These are phyloP conservation scores for Leccinum ochraceum DNA, from an alignment of 768 basidiomycete species.

Conservation along the genomic window DNA sequence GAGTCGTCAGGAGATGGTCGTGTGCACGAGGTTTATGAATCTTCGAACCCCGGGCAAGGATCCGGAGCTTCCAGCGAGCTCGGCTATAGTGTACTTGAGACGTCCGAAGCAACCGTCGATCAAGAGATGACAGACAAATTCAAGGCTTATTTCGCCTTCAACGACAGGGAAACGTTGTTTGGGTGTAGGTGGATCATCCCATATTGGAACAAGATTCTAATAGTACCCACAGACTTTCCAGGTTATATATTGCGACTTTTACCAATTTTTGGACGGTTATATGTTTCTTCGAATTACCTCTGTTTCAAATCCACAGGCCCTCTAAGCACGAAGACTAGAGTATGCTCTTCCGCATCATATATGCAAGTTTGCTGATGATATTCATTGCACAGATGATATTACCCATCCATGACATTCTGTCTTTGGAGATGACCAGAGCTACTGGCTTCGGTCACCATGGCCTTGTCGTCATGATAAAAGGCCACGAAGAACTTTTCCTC, in stretches of 20 bases:
- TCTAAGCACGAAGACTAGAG: slow-evolving; percentile 78
- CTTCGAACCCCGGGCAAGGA: slow-evolving; percentile 17
- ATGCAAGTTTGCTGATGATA: slow-evolving; percentile 7
- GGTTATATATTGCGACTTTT: slow-evolving; percentile 88
- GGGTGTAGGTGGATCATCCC: slow-evolving; percentile 65
- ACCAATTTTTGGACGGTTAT: slow-evolving; percentile 87
- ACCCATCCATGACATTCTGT: slow-evolving; percentile 85
- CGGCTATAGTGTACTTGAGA: slow-evolving; percentile 82
- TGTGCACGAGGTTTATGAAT: slow-evolving; percentile 59
- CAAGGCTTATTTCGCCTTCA: slow-evolving; percentile 77
- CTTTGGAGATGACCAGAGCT: slow-evolving; percentile 81
- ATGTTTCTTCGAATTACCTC: slow-evolving; percentile 89
- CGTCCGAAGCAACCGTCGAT: slow-evolving; percentile 63
- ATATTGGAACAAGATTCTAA: slow-evolving; percentile 8
- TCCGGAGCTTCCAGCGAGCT: slow-evolving; percentile 51
- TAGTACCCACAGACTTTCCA: slow-evolving; percentile 69
- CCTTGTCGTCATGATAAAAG: slow-evolving; percentile 86
- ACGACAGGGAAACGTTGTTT: slow-evolving; percentile 82
- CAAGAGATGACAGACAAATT: slow-evolving; percentile 74
- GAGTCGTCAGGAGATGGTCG: slow-evolving; percentile 33
- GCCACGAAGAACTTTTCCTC: slow-evolving; percentile 97
- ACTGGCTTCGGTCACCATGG: slow-evolving; percentile 90
- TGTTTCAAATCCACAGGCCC: slow-evolving; percentile 93
- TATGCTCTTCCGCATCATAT: slow-evolving; percentile 38
- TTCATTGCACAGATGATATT: slow-evolving; percentile 77